Base-by-base conservation (phyloP, 176 grass and related monocot species). In the Cymbopogon citratus region DNA sequence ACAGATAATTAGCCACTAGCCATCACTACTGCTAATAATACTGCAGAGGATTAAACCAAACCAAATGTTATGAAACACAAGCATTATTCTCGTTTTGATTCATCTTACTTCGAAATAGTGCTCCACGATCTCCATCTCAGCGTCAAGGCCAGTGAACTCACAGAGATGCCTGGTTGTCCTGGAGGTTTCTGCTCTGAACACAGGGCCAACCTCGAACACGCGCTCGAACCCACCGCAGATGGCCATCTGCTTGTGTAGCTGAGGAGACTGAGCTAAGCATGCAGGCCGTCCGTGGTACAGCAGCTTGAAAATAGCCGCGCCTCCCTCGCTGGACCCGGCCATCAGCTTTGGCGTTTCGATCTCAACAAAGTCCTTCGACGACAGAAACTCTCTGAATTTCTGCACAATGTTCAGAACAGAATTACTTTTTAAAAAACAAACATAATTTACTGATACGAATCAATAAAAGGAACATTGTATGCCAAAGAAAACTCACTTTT, bases 51-150 rank as follows among this genome's bases (percentile, higher is more conserved):
- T 33, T 33, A 33, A 33, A 33, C 31, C 3, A 33, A 33, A 1
- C 31, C 3, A 36, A 36, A 36, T 3, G 35, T 0, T 5, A 36
- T 36, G 35, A 6, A 36, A 36, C 3, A 33, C 31, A 33, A 33
- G 31, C 31, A 33, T 33, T 33, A 10, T 44, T 31, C 64, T 16
- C 25, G 45, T 49, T 49, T 16, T 16, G 14, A 14, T 49, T 16
- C 13, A 18, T 54, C 73, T 36, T 87, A 93, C 96, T 87, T 99
- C 91, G 66, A 93, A 99, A 70, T 95, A 99, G 49, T 99, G 96
- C 57, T 99, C 92, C 81, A 90, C 93, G 18, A 93, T 93, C 78
- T 95, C 92, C 92, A 93, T 88, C 38, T 98, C 96, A 44, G 86
- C 90, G 81, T 98, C 96, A 74, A 98, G 83, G 5, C 96, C 92